Percentiles rank a stretch among this genome's conserved stretches.
phyloP scores from a whole-genome alignment of 345 rosid genomes.

The Psidium guajava region DNA sequence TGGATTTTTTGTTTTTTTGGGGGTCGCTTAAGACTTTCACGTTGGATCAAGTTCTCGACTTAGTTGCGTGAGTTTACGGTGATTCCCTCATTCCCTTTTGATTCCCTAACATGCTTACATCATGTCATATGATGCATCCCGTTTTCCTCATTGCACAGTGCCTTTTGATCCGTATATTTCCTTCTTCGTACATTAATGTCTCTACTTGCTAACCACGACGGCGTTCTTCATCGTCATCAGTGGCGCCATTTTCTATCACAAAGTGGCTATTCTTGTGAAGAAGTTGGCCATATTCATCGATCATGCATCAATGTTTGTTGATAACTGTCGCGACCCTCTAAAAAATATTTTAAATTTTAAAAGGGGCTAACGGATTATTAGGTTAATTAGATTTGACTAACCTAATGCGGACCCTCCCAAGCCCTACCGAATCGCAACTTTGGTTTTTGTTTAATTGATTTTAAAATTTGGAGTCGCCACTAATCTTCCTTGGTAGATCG shows the following conservation, averaged over 20 bases:
- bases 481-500: too few species aligned
- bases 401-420: too few species aligned
- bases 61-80: neutral
- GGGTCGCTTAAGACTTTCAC: neutral
- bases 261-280: neutral
- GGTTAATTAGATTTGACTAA: too few species aligned
- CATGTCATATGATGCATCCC: neutral
- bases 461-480: too few species aligned
- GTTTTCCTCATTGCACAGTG: neutral
- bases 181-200: neutral
- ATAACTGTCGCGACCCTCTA: too few species aligned
- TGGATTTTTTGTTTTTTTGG: neutral
- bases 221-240: too few species aligned
- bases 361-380: too few species aligned
- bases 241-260: neutral
- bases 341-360: too few species aligned
- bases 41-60: neutral
- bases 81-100: neutral
- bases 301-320: neutral
- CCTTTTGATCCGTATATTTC: neutral
- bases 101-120: neutral
- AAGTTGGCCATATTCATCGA: neutral
- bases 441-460: too few species aligned
- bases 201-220: neutral
- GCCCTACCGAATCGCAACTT: too few species aligned